Evolutionary conservation across 805 yeast species (phyloP).

Genomic region (Pichia eremophila): DNA sequence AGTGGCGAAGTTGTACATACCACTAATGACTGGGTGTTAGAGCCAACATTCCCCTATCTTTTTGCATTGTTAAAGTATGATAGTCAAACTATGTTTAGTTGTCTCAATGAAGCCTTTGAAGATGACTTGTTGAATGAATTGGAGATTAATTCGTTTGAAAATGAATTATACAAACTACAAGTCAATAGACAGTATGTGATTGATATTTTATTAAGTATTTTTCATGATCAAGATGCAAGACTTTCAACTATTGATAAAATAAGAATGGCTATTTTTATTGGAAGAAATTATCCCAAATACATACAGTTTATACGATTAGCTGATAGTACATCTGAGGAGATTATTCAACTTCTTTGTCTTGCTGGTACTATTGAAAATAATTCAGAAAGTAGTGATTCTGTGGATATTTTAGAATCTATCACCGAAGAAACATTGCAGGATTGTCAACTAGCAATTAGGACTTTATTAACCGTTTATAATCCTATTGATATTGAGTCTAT

Average conservation of each 20-base stretch:
- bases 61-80: slow-evolving; percentile 44
- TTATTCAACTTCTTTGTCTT: slow-evolving; percentile 42
- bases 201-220: slow-evolving; percentile 58
- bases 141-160: slow-evolving; percentile 22
- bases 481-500: slow-evolving; percentile 46
- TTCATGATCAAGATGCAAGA: slow-evolving; percentile 28
- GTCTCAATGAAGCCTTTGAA: slow-evolving; percentile 77
- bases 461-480: slow-evolving; percentile 56
- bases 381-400: not conserved
- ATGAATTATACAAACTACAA: slow-evolving; percentile 18
- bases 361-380: not conserved
- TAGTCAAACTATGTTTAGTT: slow-evolving; percentile 50
- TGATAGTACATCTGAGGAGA: slow-evolving; percentile 41
- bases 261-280: slow-evolving; percentile 58
- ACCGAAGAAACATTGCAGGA: slow-evolving; percentile 28
- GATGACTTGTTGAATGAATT: slow-evolving; percentile 66
- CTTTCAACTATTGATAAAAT: slow-evolving; percentile 24
- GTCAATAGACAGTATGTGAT: slow-evolving; percentile 70
- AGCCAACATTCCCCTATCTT: slow-evolving; percentile 66
- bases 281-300: slow-evolving; percentile 77
- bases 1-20: slow-evolving; percentile 18
- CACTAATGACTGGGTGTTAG: slow-evolving; percentile 25
- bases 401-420: not conserved
- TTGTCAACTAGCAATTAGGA: slow-evolving; percentile 67
- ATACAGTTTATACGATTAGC: slow-evolving; percentile 71